Evolutionary conservation across 2,329 filamentous ascomycete species (phyloP), one percentile per base, ranked within the genome.

Genomic region (Ophiocordyceps unilateralis): DNA sequence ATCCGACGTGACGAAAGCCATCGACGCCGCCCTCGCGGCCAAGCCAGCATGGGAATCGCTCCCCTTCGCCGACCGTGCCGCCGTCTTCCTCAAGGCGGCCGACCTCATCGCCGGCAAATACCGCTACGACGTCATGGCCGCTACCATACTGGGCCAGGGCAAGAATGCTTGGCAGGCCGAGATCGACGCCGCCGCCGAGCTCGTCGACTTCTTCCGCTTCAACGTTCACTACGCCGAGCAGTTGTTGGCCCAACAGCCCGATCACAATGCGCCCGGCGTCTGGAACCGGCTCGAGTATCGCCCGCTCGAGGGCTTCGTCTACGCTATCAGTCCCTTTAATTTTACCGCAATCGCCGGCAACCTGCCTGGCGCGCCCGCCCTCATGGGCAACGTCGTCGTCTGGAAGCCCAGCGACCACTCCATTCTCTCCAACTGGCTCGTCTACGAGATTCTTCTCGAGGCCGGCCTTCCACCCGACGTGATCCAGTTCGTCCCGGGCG

Each of bases 161-260:
- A 96, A 96, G 76, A 96, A 95, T 61, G 86, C 85, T 40, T 96
- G 87, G 87, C 89, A 98, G 65, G 89, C 91, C n/a, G 89, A 98
- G 71, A 96, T 96, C 49, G 89, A 96, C 62, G 75, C 88, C 34
- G 89, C 89, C 17, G 89, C 89, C 9, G 91, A 98, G 70, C 66
- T 93, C 53, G 81, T 77, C 52, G 89, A 98, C 60, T 96, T 96
- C 65, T 68, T 96, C 58, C 78, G 87, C 57, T 94, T 95, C 69
- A 91, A 91, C 57, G 89, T 95, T 43, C 78, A 88, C 60, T 95
- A 91, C 57, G 89, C 89, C 23, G 81, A 94, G 65, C 84, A 95
- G 58, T 68, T 94, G 44, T 94, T 95, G 60, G 75, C 76, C 32
- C 78, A 86, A 58, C 91, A 98, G 64, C 89, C 89, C 14, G 72